A percentile compares a stretch with the other conserved stretches of the same genome.
Conservation (phyloP, 345 rosid species). For the Moricandia arvensis region DNA sequence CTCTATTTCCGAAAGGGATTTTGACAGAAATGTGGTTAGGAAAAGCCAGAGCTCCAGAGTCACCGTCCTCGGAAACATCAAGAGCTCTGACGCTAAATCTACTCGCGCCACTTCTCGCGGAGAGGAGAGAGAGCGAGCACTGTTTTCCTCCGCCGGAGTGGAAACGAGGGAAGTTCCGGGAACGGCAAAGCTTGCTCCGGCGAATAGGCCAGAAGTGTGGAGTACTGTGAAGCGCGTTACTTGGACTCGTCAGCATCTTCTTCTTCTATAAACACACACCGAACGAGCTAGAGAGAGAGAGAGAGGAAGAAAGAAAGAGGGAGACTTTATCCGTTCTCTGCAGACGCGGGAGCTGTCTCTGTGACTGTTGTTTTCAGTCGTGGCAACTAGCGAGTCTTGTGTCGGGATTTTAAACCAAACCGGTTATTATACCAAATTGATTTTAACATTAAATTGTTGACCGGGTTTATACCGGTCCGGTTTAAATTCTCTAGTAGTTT, state of each 20-base stretch:
- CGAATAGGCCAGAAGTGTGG: slow-evolving; percentile 36
- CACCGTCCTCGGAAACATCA: slow-evolving; percentile 38
- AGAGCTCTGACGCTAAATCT: slow-evolving; percentile 44
- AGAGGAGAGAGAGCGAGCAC: slow-evolving; percentile 54
- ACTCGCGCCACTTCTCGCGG: slow-evolving; percentile 28
- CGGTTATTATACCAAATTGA: slow-evolving; percentile 2
- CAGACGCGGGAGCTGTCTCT: slow-evolving; percentile 50
- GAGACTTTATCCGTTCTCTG: slow-evolving; percentile 49
- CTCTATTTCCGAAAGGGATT: slow-evolving; percentile 87
- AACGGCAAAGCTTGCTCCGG: slow-evolving; percentile 24
- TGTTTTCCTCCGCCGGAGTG: slow-evolving; percentile 34
- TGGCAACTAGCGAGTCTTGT: neutral
- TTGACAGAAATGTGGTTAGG: slow-evolving; percentile 63
- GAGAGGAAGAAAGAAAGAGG: neutral
- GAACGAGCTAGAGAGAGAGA: neutral
- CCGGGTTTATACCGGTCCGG: neutral
- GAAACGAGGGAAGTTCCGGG: slow-evolving; percentile 28
- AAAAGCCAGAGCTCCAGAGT: slow-evolving; percentile 28
- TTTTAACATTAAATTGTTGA: neutral
- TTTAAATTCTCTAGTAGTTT: neutral
- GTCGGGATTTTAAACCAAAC: slow-evolving; percentile 22
- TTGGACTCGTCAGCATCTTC: slow-evolving; percentile 57
- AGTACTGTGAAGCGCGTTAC: slow-evolving; percentile 32
- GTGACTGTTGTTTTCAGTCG: slow-evolving; percentile 29
- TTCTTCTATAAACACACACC: neutral